Base-by-base conservation (phyloP, 1,284 basidiomycete genomes). In the Ustilago loliicola region DNA sequence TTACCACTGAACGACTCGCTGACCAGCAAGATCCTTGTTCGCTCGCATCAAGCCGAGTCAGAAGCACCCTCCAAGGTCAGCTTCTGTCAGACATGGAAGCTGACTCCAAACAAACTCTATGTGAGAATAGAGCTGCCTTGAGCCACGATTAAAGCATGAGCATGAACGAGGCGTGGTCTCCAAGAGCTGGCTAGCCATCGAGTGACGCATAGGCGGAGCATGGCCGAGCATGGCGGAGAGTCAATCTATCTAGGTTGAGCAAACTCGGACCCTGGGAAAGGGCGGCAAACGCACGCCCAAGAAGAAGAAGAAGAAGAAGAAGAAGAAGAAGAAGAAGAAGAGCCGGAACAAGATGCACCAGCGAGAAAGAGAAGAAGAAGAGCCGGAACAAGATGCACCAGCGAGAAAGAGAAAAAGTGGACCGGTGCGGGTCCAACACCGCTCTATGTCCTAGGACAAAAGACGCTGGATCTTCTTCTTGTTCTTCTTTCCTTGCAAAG, bases 51-150 rank as follows among this genome's bases (percentile, higher is more conserved):
- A 45, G 42, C 19, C 21, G n/a, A 21, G 42, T 8, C 19, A n/a
- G 15, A 21, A 45, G 42, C 42, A 23, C 9, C 6, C 9, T 38
- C 13, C 36, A 38, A 38, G 9, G 17, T 38, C 3, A 38, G 17
- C 15, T n/a, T 38, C 36, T 38, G 19, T 45, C 5, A 21, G n/a
- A 45, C 42, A 45, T 7, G 42, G n/a, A n/a, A 23, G n/a, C 42
- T 45, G 48, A 50, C 48, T 29, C 23, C 48, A 50, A 50, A 50
- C 27, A 50, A 50, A 21, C 27, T 50, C 27, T 50, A 50, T 50
- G n/a, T 8, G n/a, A 50, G 23, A 50, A 50, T 50, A 50, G 48
- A 50, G 48, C 15, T 50, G 48, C 15, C 10, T 50, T 3, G 27
- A 50, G 48, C 48, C 13, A 23, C 48, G 48, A 50, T 27, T 50